Conservation (phyloP, 352 stramenopile genomes). For the Pythium biforme region DNA sequence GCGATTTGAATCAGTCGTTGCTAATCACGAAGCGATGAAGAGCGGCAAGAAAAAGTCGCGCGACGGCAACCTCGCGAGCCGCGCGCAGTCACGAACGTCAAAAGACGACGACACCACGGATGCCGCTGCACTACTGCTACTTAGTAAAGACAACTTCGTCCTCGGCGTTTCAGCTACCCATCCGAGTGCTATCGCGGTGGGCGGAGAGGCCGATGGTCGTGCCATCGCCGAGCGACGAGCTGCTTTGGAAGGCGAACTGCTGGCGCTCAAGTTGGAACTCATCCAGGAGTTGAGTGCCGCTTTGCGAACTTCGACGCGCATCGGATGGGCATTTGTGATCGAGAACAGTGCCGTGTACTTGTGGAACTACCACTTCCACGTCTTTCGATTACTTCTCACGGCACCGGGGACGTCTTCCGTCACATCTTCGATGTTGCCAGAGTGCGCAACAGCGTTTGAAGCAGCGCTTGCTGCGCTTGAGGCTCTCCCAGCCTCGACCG, state of each 20-base stretch:
- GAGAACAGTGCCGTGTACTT: constrained; percentile 85
- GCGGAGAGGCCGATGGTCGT: neutral
- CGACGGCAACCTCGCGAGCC: neutral
- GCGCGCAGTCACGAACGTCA: constrained; percentile 1
- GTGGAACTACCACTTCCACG: constrained; percentile 92
- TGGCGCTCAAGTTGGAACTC: constrained; percentile 47
- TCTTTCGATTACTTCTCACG: constrained; percentile 55
- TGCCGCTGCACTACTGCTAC: constrained; percentile 5
- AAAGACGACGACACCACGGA: constrained; percentile 8
- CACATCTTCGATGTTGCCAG: constrained; percentile 40
- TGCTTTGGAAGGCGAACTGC: constrained; percentile 24
- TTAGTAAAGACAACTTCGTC: constrained; percentile 11
- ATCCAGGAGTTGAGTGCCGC: constrained; percentile 38
- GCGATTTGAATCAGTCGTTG: constrained; percentile 1
- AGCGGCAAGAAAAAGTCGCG: constrained; percentile 17
- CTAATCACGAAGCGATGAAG: neutral
- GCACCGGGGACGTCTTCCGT: neutral
- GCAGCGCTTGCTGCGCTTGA: constrained; percentile 48
- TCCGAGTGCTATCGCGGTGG: neutral
- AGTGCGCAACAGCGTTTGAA: constrained; percentile 68
- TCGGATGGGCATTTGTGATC: constrained; percentile 64
- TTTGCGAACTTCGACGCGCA: constrained; percentile 33
- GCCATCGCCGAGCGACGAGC: neutral
- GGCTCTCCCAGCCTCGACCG: constrained; percentile 4
- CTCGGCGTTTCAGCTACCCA: constrained; percentile 1